phyloP scores from a whole-genome alignment of 225 moss, liverwort and hornwort species.

The Thuidium tamariscinum region DNA sequence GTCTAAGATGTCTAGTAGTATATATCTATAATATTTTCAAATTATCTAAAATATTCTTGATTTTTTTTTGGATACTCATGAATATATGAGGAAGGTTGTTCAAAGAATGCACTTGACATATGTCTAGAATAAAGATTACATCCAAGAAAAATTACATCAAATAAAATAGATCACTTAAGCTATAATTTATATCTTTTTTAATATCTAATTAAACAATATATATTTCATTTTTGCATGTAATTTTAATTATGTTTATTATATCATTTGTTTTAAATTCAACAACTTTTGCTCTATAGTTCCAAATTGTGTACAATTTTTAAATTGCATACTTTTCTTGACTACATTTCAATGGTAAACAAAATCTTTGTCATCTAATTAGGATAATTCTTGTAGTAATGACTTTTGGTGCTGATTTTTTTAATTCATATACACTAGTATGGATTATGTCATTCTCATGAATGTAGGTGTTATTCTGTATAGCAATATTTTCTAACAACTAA shows the following conservation, averaged over 20 bases:
- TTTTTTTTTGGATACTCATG: too few species aligned
- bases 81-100: background rate
- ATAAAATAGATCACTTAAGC: background rate
- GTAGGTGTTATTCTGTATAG: fast-evolving
- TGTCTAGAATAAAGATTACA: background rate
- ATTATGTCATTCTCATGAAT: background rate
- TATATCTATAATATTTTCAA: background rate
- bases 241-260: background rate
- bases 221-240: background rate
- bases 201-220: background rate
- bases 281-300: background rate
- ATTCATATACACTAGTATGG: background rate
- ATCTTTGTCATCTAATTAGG: background rate
- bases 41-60: background rate
- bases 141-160: background rate
- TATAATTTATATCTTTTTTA: background rate
- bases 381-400: background rate
- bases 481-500: background rate
- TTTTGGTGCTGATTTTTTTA: background rate
- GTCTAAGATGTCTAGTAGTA: background rate
- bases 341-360: background rate
- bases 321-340: too few species aligned
- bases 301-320: background rate
- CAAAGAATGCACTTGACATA: background rate
- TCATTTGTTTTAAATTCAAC: background rate